Conservation (phyloP, 164 flowering plant species). For the Berberis thunbergii region DNA sequence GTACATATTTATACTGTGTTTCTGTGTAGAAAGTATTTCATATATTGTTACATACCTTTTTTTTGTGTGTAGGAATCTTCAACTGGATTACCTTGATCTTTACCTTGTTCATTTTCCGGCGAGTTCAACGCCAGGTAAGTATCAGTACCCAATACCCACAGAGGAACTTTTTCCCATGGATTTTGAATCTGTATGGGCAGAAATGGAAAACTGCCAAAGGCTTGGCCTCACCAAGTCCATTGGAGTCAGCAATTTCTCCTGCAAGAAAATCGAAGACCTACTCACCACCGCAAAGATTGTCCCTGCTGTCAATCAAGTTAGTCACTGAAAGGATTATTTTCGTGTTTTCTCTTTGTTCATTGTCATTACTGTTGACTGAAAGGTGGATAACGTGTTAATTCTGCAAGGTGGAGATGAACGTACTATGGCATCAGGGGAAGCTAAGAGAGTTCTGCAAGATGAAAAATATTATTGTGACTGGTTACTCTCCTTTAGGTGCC, state of each 20-base stretch:
- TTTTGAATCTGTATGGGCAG: slow-evolving; percentile 4
- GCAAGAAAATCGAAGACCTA: slow-evolving; percentile 3
- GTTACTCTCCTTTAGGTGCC: slow-evolving; percentile 7
- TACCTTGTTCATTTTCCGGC: slow-evolving; percentile 3
- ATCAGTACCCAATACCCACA: too few species aligned
- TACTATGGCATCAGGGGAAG: slow-evolving; percentile 21
- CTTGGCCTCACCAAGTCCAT: slow-evolving; percentile 9
- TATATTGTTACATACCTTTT: too few species aligned
- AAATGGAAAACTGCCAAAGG: slow-evolving; percentile 5
- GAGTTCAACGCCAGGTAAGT: neutral
- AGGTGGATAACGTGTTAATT: too few species aligned
- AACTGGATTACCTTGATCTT: slow-evolving; percentile 3
- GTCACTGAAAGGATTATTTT: neutral
- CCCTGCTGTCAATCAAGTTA: slow-evolving; percentile 8
- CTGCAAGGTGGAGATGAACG: slow-evolving; percentile 29
- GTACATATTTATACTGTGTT: too few species aligned
- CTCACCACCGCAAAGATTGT: slow-evolving; percentile 3
- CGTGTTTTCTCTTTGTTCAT: too few species aligned
- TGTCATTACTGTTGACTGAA: too few species aligned
- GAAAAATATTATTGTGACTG: slow-evolving; percentile 13
- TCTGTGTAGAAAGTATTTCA: too few species aligned
- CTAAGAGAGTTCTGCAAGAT: slow-evolving; percentile 17
- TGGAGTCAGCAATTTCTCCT: slow-evolving; percentile 8
- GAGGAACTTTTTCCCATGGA: slow-evolving; percentile 2
- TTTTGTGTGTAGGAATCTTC: neutral